Base-by-base conservation (phyloP, 176 grass and related monocot species). In the Neostapfia colusana region DNA sequence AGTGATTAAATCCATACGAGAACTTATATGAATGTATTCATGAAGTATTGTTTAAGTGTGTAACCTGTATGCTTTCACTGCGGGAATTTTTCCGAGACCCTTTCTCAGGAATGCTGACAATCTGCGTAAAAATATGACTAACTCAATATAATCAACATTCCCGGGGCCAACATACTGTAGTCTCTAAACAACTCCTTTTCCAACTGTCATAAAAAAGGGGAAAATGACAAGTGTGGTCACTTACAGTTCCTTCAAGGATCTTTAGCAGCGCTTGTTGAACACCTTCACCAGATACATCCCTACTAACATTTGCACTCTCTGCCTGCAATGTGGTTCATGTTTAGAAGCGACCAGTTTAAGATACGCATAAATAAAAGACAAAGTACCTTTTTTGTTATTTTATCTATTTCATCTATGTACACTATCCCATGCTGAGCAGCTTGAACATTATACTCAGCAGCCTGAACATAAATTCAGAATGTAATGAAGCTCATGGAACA, bases 331-430 rank as follows among this genome's bases (percentile, higher is more conserved):
- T 41, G 26, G 55, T 59, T 72, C 31, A 54, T 69, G 35, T 74
- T 79, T 57, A 88, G 59, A 79, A 74, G 78, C n/a, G 4, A 49
- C 7, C 15, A 16, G 20, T 8, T 24, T 14, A 48, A 67, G 72
- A 58, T 68, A 42, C 69, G 42, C 13, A 42, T 3, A 35, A 56
- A 80, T 44, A 38, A 55, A 60, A 69, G 37, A 73, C 17, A 43
- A 56, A 10, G 12, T 54, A 93, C 93, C 91, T 92, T 98, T 77
- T 98, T 98, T 79, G 95, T 88, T 85, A 98, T 98, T 67, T 98
- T 98, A 90, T 98, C 95, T 85, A 98, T 82, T 95, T 98, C 95
- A 68, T 98, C 95, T 86, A 98, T 98, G 75, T 98, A 98, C 63
- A 98, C 91, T 72, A 98, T 98, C 73, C 95, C 95, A 84, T 93